Percentiles rank a stretch among this genome's conserved stretches.
Conservation (phyloP, 768 basidiomycete genomes). For the Pleurotus eryngii region DNA sequence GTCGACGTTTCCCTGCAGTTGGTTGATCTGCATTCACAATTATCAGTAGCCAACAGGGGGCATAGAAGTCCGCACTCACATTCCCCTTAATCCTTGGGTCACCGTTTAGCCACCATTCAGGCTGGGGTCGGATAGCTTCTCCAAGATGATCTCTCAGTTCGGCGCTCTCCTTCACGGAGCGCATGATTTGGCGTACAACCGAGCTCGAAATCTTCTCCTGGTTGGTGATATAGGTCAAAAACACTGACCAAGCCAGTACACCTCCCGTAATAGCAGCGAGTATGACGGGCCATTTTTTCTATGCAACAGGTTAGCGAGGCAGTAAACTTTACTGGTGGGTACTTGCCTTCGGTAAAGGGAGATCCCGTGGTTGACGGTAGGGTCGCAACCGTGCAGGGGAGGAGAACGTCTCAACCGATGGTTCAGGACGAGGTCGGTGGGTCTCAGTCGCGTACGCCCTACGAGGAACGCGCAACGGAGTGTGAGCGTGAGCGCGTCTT, state of each 20-base stretch:
- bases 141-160: slow-evolving; percentile 55
- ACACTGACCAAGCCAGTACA: slow-evolving; percentile 61
- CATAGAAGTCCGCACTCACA: slow-evolving; percentile 35
- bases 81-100: slow-evolving; percentile 68
- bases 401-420: slow-evolving; percentile 2
- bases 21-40: slow-evolving; percentile 53
- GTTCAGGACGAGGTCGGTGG: slow-evolving; percentile 1
- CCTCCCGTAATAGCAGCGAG: slow-evolving; percentile 50
- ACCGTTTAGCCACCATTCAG: slow-evolving; percentile 75
- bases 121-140: slow-evolving; percentile 60
- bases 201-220: slow-evolving; percentile 77
- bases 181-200: slow-evolving; percentile 63
- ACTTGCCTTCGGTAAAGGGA: slow-evolving; percentile 1
- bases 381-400: slow-evolving; percentile 1
- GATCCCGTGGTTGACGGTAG: neutral
- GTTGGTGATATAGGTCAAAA: slow-evolving; percentile 69
- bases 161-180: slow-evolving; percentile 50
- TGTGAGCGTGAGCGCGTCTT: neutral
- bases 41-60: neutral
- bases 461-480: neutral
- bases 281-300: slow-evolving; percentile 59
- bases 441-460: neutral
- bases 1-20: slow-evolving; percentile 74
- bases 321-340: no score
- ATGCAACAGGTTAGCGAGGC: neutral